Conservation (phyloP, 169 alveolate species). For the Cryptosporidium bovis region DNA sequence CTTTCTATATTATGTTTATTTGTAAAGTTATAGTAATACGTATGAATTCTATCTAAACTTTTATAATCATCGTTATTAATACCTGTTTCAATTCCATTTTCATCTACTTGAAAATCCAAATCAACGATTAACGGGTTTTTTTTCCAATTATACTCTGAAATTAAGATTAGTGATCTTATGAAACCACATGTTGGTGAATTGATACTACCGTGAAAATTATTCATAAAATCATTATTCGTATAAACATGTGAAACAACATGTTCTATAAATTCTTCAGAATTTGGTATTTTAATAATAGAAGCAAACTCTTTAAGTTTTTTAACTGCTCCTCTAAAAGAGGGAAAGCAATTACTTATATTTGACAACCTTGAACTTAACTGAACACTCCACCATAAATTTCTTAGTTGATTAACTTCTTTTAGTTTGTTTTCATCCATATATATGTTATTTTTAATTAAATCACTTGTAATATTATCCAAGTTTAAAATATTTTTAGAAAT, state of each 20-base stretch:
- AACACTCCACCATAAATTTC: conserved; percentile 56
- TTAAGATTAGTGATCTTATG: conserved; percentile 33
- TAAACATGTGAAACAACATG: conserved; percentile 59
- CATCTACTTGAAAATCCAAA: conserved; percentile 32
- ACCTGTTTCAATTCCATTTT: conserved; percentile 1
- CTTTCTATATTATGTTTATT: conserved; percentile 14
- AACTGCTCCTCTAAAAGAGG: conserved; percentile 42
- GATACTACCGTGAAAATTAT: neutral
- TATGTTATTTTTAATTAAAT: conserved; percentile 21
- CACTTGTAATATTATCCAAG: conserved; percentile 16
- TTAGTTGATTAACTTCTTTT: conserved; percentile 2
- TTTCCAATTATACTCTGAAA: conserved; percentile 51
- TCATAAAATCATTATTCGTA: conserved; percentile 11
- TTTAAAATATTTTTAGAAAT: conserved; percentile 24
- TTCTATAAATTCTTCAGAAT: conserved; percentile 44
- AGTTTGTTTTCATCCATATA: neutral
- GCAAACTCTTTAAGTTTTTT: conserved; percentile 60
- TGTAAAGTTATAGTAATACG: conserved; percentile 3
- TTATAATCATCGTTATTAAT: conserved; percentile 6
- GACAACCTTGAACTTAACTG: conserved; percentile 16
- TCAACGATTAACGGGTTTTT: conserved; percentile 45
- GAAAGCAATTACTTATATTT: conserved; percentile 38
- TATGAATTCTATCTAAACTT: conserved; percentile 40
- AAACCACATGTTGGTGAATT: conserved; percentile 60
- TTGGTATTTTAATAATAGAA: conserved; percentile 23